Evolutionary conservation across 164 flowering plant genomes (phyloP).

Genomic region (Taxillus chinensis): DNA sequence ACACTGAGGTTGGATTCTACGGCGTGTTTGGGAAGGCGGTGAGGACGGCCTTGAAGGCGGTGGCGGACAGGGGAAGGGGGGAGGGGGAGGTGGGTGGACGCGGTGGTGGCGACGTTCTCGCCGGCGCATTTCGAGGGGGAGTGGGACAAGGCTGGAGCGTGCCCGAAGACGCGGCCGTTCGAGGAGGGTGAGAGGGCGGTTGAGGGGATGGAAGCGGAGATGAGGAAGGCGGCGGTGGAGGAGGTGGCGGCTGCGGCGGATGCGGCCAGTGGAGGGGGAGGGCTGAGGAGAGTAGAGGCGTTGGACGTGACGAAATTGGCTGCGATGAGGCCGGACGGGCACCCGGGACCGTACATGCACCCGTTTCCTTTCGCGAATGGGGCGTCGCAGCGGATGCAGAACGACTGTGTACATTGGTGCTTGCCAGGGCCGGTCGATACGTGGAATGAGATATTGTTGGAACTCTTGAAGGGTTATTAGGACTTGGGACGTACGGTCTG

Average conservation of each 20-base stretch:
- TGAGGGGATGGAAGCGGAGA: slow-evolving; percentile 62
- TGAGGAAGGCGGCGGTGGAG: slow-evolving; percentile 54
- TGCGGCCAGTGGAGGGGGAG: neutral
- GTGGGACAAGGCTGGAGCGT: slow-evolving; percentile 84
- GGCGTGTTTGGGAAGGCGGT: slow-evolving; percentile 58
- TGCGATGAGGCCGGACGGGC: slow-evolving; percentile 80
- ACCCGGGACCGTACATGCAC: slow-evolving; percentile 91
- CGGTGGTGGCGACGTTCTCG: slow-evolving; percentile 64
- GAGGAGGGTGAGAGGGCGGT: slow-evolving; percentile 42
- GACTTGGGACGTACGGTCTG: slow-evolving; percentile 4
- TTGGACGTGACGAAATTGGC: slow-evolving; percentile 68
- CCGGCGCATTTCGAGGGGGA: slow-evolving; percentile 91
- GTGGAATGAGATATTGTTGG: slow-evolving; percentile 84
- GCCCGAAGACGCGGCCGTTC: slow-evolving; percentile 57
- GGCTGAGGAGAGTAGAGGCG: slow-evolving; percentile 29
- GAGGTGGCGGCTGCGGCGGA: slow-evolving; percentile 41
- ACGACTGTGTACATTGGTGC: slow-evolving; percentile 98
- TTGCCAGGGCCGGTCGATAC: slow-evolving; percentile 86
- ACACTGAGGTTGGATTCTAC: slow-evolving; percentile 75
- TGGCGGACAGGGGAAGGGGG: slow-evolving; percentile 9
- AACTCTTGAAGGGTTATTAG: slow-evolving; percentile 52
- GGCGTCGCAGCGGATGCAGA: slow-evolving; percentile 51
- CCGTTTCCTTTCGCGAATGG: slow-evolving; percentile 74
- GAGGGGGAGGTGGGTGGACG: slow-evolving; percentile 21
- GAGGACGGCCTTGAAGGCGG: slow-evolving; percentile 41